phyloP scores from a whole-genome alignment of 1,284 basidiomycete species.

The Apiotrichum montevideense region DNA sequence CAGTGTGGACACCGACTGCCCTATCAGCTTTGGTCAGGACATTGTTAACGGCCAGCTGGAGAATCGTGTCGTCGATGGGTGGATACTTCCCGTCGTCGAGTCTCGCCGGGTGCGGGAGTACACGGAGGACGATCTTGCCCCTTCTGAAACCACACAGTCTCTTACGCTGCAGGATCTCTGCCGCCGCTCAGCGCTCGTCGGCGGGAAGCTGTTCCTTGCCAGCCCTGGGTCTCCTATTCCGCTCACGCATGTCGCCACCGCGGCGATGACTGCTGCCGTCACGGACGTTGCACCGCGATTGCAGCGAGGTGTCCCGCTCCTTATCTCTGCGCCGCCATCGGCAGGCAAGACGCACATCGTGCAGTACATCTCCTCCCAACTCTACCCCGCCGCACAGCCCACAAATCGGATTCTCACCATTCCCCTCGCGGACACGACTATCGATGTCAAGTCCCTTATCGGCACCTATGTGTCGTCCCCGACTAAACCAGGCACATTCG shows the following conservation, averaged over 20 bases:
- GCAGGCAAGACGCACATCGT: conserved; percentile 84
- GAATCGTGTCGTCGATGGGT: conserved; percentile 58
- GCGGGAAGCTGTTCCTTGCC: conserved; percentile 23
- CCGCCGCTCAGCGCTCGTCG: conserved; percentile 20
- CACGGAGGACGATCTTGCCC: background rate
- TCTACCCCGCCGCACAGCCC: conserved; percentile 53
- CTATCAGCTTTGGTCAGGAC: conserved; percentile 21
- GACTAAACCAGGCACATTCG: conserved; percentile 78
- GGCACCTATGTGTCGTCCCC: conserved; percentile 91
- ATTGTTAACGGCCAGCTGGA: conserved; percentile 28
- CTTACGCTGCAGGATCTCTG: conserved; percentile 54
- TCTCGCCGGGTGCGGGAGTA: conserved; percentile 52
- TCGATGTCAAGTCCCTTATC: conserved; percentile 88
- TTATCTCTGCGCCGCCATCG: conserved; percentile 81
- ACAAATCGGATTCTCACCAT: conserved; percentile 64
- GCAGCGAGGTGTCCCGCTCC: conserved; percentile 66
- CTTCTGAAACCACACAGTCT: background rate
- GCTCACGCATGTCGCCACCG: conserved; percentile 59
- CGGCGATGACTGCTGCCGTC: conserved; percentile 58
- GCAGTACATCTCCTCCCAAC: conserved; percentile 61
- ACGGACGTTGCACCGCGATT: conserved; percentile 60
- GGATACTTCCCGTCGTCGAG: conserved; percentile 69
- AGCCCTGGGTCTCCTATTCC: conserved; percentile 42
- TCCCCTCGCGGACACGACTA: conserved; percentile 85
- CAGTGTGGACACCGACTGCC: conserved; percentile 53